Conservation (phyloP, 345 rosid genomes). For the Melaleuca alternifolia region DNA sequence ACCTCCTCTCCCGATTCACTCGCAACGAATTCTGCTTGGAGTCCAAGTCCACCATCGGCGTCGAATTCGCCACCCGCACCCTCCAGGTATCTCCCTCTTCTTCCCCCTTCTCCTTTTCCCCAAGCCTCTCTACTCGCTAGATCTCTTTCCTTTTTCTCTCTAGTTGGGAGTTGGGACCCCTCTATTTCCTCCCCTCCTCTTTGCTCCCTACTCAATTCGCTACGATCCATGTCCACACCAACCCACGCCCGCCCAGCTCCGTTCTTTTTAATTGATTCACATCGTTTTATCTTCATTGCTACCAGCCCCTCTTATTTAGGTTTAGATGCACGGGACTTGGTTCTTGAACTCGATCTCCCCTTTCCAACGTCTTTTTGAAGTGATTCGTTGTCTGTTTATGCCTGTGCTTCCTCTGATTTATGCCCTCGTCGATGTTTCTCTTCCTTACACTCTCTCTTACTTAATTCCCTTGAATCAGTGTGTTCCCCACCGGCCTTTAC, state of each 20-base stretch:
- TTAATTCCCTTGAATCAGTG: background rate
- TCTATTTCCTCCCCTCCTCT: background rate
- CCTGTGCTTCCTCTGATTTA: background rate
- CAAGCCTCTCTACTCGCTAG: background rate
- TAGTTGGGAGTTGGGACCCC: background rate
- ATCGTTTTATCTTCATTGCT: too few species aligned
- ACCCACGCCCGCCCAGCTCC: too few species aligned
- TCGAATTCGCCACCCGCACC: conserved; percentile 95
- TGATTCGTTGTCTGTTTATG: background rate
- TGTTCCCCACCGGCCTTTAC: background rate
- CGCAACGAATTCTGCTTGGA: conserved; percentile 95
- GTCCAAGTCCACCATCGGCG: conserved; percentile 94
- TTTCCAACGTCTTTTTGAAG: background rate
- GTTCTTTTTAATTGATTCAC: too few species aligned
- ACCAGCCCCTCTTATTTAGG: background rate
- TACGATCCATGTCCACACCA: too few species aligned
- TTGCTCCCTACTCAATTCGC: background rate
- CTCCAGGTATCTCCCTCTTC: conserved; percentile 50
- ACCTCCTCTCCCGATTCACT: conserved; percentile 91
- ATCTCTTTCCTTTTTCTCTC: background rate
- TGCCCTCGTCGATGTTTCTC: background rate
- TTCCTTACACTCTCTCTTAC: background rate
- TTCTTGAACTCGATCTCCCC: background rate
- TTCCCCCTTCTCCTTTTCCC: background rate
- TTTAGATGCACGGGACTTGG: background rate